Percentiles rank a stretch among this genome's conserved stretches.
These are phyloP conservation scores for Aegilops umbellulata DNA, from an alignment of 176 grass and related monocot species.

Conservation along the genomic window DNA sequence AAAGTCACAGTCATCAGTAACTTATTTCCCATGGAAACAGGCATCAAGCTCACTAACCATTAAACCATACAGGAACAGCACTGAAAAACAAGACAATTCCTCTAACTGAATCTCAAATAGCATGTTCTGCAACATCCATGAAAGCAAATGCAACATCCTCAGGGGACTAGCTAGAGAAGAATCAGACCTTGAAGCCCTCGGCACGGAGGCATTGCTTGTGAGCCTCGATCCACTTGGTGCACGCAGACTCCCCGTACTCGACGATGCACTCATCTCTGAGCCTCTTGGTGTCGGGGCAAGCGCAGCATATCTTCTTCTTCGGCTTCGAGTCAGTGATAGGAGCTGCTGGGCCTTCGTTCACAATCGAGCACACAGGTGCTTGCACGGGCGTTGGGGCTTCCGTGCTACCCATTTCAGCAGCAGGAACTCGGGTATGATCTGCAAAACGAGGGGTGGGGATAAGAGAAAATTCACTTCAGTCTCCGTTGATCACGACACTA, in stretches of 20 bases:
- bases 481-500: neutral
- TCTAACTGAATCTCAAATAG: neutral
- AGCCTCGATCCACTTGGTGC: constrained; percentile 66
- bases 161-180: neutral
- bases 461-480: neutral
- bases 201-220: constrained; percentile 69
- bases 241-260: constrained; percentile 51
- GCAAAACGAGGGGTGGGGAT: neutral
- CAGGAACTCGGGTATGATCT: constrained; percentile 1
- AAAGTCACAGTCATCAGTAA: neutral
- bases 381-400: constrained; percentile 17
- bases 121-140: neutral
- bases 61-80: neutral
- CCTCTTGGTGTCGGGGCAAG: constrained; percentile 84
- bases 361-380: neutral
- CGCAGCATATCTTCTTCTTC: constrained; percentile 92
- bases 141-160: neutral
- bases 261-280: constrained; percentile 73
- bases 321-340: constrained; percentile 24
- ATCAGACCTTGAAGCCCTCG: constrained; percentile 85
- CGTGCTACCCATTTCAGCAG: constrained; percentile 31
- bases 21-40: constrained; percentile 1
- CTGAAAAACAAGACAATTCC: neutral
- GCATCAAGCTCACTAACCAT: neutral
- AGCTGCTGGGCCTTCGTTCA: constrained; percentile 13